Base-by-base conservation (phyloP, 2,329 filamentous ascomycete genomes). In the Diaporthe citriasiana region DNA sequence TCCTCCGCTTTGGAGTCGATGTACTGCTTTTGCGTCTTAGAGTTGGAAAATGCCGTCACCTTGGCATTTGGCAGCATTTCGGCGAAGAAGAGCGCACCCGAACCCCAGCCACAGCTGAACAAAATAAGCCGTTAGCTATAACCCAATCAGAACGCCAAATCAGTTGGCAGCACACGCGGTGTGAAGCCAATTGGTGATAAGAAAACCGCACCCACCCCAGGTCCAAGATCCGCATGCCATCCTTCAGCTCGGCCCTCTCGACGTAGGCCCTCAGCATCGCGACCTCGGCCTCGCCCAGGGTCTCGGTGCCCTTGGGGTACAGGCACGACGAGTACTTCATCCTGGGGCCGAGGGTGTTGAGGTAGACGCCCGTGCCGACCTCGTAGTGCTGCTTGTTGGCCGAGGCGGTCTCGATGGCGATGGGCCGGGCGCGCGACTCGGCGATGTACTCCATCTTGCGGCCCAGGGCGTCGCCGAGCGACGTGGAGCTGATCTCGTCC, bases 371-470 rank as follows among this genome's bases (percentile, higher is more conserved):
- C 0, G 92, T 93, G 51, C 90, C 91, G 53, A 94, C 92, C 82
- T 94, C 92, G 79, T 94, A 94, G 82, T 94, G 92, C 85, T 94
- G 92, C 78, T 88, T 84, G 80, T 94, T 93, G 30, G 92, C 92
- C 2, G 87, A 84, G 4, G 85, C 87, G 0, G 91, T 93, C 80
- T 92, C 90, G 77, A 93, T 88, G n/a, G 92, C 92, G 76, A 94
- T 93, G 15, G 91, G 91, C 47, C 88, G 85, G 22, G 83, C 85
- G 27, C 90, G 87, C n/a, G 93, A 84, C 4, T 86, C 82, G 69
- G 89, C 84, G 15, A 94, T 86, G 79, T 92, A 93, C 33, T 83
- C 83, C 88, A 93, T 91, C 81, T 93, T 94, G 73, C 86, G 86
- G 73, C 87, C 85, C 74, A 89, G 89, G 22, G 85, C 86, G 35